Percentiles rank a stretch among this genome's conserved stretches.
These are phyloP conservation scores for Aureobasidium melanogenum DNA, from an alignment of 2,329 filamentous ascomycete species.

Conservation along the genomic window DNA sequence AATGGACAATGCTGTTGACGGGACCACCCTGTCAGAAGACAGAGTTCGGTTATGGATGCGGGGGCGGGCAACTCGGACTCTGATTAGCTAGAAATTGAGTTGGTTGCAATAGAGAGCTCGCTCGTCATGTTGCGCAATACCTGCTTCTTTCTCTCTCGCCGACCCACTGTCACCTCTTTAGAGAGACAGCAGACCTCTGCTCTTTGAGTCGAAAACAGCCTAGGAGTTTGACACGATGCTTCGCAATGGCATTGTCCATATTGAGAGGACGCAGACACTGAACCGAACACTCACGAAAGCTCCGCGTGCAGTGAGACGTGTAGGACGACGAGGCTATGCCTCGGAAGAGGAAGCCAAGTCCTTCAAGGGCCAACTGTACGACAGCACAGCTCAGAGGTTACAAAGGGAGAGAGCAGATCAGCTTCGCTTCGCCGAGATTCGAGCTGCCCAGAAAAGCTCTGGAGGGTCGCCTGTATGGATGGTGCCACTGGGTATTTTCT, in stretches of 20 bases:
- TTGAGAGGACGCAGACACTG: neutral
- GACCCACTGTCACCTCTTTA: neutral
- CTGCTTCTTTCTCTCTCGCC: neutral
- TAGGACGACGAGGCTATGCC: conserved; percentile 11
- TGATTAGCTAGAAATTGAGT: neutral
- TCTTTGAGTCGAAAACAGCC: neutral
- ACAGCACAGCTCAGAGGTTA: conserved; percentile 51
- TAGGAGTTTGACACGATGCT: neutral
- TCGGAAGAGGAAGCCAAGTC: conserved; percentile 23
- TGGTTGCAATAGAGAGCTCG: neutral
- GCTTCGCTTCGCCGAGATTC: conserved; percentile 36
- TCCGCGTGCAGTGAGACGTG: neutral
- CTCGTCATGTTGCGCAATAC: conserved; percentile 1
- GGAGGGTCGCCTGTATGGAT: conserved; percentile 21
- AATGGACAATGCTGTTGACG: neutral
- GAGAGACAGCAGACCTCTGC: neutral
- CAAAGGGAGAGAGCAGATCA: conserved; percentile 51
- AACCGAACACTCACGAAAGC: neutral
- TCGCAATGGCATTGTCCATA: neutral
- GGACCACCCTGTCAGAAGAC: neutral
- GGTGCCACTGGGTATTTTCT: conserved; percentile 23
- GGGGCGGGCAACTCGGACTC: neutral
- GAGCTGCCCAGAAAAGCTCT: conserved; percentile 22
- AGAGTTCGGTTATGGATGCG: neutral
- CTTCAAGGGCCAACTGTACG: conserved; percentile 54